Evolutionary conservation across 176 grass and related monocot genomes (phyloP).

Genomic region (Rhynchospora pubera): DNA sequence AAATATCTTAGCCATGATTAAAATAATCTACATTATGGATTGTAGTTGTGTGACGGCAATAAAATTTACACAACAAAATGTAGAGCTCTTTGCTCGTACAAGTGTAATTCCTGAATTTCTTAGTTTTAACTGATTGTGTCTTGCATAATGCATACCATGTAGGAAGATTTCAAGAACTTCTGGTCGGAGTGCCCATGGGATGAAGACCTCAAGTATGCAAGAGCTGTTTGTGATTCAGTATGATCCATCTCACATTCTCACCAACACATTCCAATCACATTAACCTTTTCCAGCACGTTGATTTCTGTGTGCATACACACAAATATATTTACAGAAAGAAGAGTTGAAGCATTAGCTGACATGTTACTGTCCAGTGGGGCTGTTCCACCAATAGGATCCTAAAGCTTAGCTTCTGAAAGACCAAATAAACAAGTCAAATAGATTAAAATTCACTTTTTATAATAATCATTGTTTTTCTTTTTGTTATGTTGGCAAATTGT

Average conservation of each 20-base stretch:
- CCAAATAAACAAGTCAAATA: neutral
- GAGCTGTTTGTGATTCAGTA: conserved; percentile 79
- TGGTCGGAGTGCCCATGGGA: conserved; percentile 99
- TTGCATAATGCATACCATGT: conserved; percentile 22
- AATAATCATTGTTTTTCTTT: neutral
- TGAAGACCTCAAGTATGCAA: conserved; percentile 89
- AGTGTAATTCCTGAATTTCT: neutral
- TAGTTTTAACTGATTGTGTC: conserved; percentile 1
- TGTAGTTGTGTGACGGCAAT: neutral
- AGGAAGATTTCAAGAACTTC: conserved; percentile 97
- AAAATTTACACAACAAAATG: neutral
- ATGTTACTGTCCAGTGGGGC: neutral
- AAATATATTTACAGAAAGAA: neutral
- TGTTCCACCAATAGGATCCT: neutral
- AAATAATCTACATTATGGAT: neutral
- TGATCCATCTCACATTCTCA: neutral
- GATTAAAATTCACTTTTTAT: too few species aligned
- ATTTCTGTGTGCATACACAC: neutral
- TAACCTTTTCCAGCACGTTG: neutral
- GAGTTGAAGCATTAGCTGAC: neutral
- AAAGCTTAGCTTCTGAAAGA: neutral
- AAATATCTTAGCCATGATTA: neutral
- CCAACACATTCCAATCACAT: neutral
- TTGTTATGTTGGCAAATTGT: conserved; percentile 6
- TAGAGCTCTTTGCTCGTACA: neutral